Evolutionary conservation across 306 rosid species (phyloP), one percentile per base, ranked within the genome.

Genomic region (Gastrolobium villosum): DNA sequence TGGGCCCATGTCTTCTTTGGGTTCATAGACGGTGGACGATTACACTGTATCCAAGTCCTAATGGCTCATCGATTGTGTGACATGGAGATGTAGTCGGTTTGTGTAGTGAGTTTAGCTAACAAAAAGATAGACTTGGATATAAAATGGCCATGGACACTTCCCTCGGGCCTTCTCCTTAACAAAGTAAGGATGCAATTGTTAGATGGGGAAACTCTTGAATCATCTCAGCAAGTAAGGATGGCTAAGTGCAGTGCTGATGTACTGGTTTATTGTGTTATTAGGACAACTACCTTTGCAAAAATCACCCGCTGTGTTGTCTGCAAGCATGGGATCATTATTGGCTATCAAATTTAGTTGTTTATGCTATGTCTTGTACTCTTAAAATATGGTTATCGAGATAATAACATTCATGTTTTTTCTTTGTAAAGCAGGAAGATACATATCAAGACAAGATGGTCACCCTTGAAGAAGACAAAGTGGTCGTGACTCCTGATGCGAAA

Each of bases 391-490:
- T 32, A 7, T 39, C 9, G 54, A 46, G 6, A 37, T 7, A 4
- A 66, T 52, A 5, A 62, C 13, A 7, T 8, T 41, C 44, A 40
- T 65, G 36, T 79, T 41, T 31, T 36, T 81, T 77, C 60, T 56
- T 59, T 75, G 70, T 75, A 52, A 48, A 32, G 77, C 85, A 72
- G 95, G 77, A 45, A 65, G 79, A 74, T 57, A 76, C 66, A 35
- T 70, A 67, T 65, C 82, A 74, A 72, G 81, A 73, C 61, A 80
- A 79, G 57, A 83, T 90, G 92, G 74, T 82, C 3, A 59, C 87
- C 4, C 83, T 84, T 11, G 90, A 86, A 65, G 90, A 83, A 56
- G 96, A 78, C 69, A 88, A 70, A 74, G 72, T 77, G 78, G 73
- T 26, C 2, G 77, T 28, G 14, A 53, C 55, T 20, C 65, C 70